A percentile compares a stretch with the other conserved stretches of the same genome.
Conservation (phyloP, 2,329 filamentous ascomycete genomes). For the Magnaporthiopsis incrustans region DNA sequence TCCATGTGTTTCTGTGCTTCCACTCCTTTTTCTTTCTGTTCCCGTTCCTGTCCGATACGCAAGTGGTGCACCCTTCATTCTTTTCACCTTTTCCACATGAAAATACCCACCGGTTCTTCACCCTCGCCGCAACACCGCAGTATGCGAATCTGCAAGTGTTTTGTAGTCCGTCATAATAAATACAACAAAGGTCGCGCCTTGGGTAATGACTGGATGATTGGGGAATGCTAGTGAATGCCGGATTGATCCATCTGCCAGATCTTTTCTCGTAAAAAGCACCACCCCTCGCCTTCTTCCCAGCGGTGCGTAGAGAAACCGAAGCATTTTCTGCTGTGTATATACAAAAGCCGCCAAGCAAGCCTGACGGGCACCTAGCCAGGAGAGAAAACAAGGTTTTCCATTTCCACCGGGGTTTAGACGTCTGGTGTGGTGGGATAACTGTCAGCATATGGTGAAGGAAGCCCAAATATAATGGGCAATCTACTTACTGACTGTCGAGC, state of each 20-base stretch:
- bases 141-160: neutral
- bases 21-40: neutral
- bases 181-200: neutral
- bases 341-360: neutral
- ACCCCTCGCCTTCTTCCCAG: neutral
- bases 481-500: slow-evolving; percentile 11
- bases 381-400: neutral
- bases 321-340: neutral
- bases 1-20: neutral
- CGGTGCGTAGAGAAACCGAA: neutral
- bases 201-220: neutral
- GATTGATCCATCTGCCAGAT: too few species aligned
- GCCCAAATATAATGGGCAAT: too few species aligned
- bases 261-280: neutral
- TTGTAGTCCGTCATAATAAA: neutral
- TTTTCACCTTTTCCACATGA: neutral
- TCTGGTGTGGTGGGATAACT: neutral
- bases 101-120: too few species aligned
- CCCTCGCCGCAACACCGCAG: too few species aligned
- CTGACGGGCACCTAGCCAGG: neutral
- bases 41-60: too few species aligned
- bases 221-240: neutral
- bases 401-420: neutral
- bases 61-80: neutral
- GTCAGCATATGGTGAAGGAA: neutral